Evolutionary conservation across 257 asterid genomes (phyloP).

Genomic region (Anisodus tanguticus): DNA sequence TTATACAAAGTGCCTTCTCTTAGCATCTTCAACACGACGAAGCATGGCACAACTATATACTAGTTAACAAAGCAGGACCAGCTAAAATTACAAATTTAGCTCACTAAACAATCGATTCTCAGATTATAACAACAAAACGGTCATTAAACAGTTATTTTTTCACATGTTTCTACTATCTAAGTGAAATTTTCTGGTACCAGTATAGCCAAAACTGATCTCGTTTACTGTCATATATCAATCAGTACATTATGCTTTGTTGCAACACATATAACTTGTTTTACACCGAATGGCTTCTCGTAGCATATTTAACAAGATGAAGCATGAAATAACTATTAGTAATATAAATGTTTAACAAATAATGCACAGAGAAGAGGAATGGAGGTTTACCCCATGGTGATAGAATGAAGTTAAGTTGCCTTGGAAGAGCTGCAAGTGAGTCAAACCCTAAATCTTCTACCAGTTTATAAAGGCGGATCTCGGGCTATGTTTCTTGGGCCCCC

Average conservation of each 20-base stretch:
- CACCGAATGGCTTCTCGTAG: no score
- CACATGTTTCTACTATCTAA: neutral
- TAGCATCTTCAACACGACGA: neutral
- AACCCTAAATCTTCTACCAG: neutral
- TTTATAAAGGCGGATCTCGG: neutral
- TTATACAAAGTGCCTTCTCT: neutral
- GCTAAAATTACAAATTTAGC: neutral
- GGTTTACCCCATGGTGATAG: slow-evolving; percentile 25
- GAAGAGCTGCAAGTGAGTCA: neutral
- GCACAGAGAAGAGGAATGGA: neutral
- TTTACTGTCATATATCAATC: no score
- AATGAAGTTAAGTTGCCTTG: slow-evolving; percentile 18
- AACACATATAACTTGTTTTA: no score
- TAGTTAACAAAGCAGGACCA: neutral
- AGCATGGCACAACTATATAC: neutral
- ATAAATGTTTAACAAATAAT: neutral
- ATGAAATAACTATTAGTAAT: neutral
- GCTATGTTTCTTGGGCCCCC: neutral
- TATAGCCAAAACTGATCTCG: neutral
- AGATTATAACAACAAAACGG: no score
- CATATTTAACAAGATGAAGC: neutral
- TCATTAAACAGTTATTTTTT: no score
- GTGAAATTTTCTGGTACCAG: neutral
- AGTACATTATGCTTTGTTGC: neutral
- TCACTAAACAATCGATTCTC: neutral